Percentiles rank a stretch among this genome's conserved stretches.
These are phyloP conservation scores for Ophiocordyceps camponoti-saundersi DNA, from an alignment of 2,329 filamentous ascomycete species.

Conservation along the genomic window DNA sequence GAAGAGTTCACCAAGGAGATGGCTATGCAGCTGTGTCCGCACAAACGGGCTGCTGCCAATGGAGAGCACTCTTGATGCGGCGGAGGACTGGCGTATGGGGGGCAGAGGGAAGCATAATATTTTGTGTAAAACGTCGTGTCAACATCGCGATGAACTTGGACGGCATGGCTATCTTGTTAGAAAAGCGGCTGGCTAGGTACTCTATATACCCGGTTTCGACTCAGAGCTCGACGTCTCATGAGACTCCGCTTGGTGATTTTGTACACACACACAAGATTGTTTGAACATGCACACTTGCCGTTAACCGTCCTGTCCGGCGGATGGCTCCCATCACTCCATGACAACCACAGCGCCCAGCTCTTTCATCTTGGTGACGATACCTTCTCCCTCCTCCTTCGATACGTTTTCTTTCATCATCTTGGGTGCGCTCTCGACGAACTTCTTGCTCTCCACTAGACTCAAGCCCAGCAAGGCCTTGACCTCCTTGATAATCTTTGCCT, in stretches of 20 bases:
- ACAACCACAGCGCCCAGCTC: slow-evolving; percentile 72
- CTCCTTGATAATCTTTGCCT: slow-evolving; percentile 99
- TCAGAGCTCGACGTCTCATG: not conserved
- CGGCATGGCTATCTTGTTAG: not conserved
- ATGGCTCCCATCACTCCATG: slow-evolving; percentile 55
- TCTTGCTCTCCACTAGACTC: slow-evolving; percentile 98
- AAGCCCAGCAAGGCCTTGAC: slow-evolving; percentile 91
- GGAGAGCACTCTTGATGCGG: slow-evolving; percentile 10
- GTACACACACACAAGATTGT: slow-evolving; percentile 13
- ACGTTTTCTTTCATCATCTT: slow-evolving; percentile 99
- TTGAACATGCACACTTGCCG: slow-evolving; percentile 20
- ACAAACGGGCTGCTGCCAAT: slow-evolving; percentile 16
- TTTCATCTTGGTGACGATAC: slow-evolving; percentile 93
- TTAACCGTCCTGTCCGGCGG: slow-evolving; percentile 12
- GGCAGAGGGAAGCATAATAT: slow-evolving; percentile 1
- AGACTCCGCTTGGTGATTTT: slow-evolving; percentile 14
- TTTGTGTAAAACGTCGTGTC: not conserved
- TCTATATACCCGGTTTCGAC: not conserved
- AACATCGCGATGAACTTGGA: not conserved
- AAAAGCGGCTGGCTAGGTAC: not conserved
- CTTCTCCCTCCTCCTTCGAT: slow-evolving; percentile 97
- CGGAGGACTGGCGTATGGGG: slow-evolving; percentile 7
- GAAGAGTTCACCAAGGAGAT: slow-evolving; percentile 27
- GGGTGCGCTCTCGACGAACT: slow-evolving; percentile 95
- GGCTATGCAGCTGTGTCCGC: slow-evolving; percentile 22